phyloP scores from a whole-genome alignment of 192 early-diverging fungal species.

The Podila horticola region DNA sequence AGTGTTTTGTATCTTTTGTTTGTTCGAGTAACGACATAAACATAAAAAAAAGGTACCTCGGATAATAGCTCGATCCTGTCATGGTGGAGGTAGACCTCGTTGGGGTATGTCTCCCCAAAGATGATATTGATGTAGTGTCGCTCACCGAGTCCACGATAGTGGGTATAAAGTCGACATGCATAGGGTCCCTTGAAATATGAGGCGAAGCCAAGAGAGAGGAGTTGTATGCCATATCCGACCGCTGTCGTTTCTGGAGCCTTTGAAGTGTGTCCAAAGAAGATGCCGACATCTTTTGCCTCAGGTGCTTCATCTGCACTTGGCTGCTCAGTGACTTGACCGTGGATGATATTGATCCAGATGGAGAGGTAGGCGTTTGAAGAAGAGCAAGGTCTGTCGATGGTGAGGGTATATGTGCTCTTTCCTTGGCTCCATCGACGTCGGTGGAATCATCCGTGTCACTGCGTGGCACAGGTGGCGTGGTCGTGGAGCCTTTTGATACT shows the following conservation, averaged over 20 bases:
- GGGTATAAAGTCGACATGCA: slow-evolving; percentile 6
- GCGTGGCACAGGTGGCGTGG: no score
- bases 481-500: no score
- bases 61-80: not conserved
- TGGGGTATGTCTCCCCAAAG: no score
- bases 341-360: not conserved
- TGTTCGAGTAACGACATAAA: not conserved
- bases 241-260: slow-evolving; percentile 10
- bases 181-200: not conserved
- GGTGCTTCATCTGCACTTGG: slow-evolving; percentile 1
- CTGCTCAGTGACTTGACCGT: not conserved
- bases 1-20: not conserved
- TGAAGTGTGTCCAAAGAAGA: slow-evolving; percentile 22
- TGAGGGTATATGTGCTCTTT: not conserved
- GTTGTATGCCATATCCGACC: not conserved
- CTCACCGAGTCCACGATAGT: not conserved
- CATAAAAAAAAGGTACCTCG: not conserved
- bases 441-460: no score
- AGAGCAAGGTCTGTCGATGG: not conserved
- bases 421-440: not conserved
- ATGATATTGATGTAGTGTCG: no score
- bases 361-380: not conserved
- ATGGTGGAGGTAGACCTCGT: not conserved
- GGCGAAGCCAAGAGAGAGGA: not conserved
- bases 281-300: slow-evolving; percentile 21